A percentile compares a stretch with the other conserved stretches of the same genome.
These are phyloP conservation scores for Colletotrichum melonis DNA, from an alignment of 2,329 filamentous ascomycete genomes.

Conservation along the genomic window DNA sequence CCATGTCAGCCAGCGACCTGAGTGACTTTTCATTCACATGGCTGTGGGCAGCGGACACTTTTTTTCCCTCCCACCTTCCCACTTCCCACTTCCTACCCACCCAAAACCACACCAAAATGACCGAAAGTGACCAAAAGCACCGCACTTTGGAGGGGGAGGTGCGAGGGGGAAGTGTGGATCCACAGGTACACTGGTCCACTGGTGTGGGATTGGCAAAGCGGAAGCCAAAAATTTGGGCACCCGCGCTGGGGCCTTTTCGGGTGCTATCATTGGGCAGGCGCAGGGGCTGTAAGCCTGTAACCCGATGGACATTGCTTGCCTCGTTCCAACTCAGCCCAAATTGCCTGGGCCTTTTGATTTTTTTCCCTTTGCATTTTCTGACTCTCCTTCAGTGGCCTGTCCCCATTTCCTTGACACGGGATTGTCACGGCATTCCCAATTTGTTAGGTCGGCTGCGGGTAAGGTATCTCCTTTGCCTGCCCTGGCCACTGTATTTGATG, in stretches of 20 bases:
- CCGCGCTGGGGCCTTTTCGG: slow-evolving; percentile 26
- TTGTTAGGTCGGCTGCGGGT: background rate
- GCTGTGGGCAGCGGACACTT: background rate
- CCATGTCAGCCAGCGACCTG: slow-evolving; percentile 25
- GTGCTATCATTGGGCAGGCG: slow-evolving; percentile 33
- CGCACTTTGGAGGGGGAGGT: background rate
- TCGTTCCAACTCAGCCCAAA: slow-evolving; percentile 30
- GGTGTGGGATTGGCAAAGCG: slow-evolving; percentile 16
- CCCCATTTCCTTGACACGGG: background rate
- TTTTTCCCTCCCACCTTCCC: background rate
- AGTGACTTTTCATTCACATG: slow-evolving; percentile 34
- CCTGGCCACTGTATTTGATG: background rate
- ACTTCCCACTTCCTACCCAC: background rate
- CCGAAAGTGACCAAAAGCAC: background rate
- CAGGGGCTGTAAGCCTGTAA: slow-evolving; percentile 17
- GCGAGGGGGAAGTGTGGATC: background rate
- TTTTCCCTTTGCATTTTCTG: background rate
- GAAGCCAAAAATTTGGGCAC: slow-evolving; percentile 35
- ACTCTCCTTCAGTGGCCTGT: background rate
- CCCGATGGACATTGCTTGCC: slow-evolving; percentile 8
- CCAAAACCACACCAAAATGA: background rate
- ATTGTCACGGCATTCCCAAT: background rate
- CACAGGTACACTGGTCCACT: background rate
- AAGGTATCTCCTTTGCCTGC: background rate
- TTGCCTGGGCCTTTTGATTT: slow-evolving; percentile 10